Evolutionary conservation across 352 stramenopile genomes (phyloP).

Genomic region (Pythium scleroteichum): DNA sequence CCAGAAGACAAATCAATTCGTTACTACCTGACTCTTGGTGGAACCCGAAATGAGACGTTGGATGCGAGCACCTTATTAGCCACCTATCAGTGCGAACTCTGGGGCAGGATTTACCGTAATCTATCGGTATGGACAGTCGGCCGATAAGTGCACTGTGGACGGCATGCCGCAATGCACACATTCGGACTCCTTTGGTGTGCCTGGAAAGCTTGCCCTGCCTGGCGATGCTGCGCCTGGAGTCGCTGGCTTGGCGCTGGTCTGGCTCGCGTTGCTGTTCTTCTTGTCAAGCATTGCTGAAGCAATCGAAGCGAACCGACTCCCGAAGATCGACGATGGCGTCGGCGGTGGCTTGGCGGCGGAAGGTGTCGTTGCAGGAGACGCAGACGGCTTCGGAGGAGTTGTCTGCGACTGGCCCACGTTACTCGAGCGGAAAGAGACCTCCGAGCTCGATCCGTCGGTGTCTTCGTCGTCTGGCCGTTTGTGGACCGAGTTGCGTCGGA

Average conservation of each 20-base stretch:
- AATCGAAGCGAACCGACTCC: conserved; percentile 63
- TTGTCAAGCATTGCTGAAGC: conserved; percentile 55
- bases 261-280: conserved; percentile 27
- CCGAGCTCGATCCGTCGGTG: conserved; percentile 45
- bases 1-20: too few species aligned
- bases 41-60: too few species aligned
- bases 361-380: conserved; percentile 4
- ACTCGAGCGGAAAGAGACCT: conserved; percentile 35
- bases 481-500: conserved; percentile 31
- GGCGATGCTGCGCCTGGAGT: conserved; percentile 22
- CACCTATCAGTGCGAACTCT: too few species aligned
- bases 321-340: conserved; percentile 36
- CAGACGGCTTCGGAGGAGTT: conserved; percentile 32
- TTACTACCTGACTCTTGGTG: too few species aligned
- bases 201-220: conserved; percentile 29
- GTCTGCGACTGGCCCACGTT: conserved; percentile 21
- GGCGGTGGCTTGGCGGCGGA: conserved; percentile 35
- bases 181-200: conserved; percentile 36
- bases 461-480: conserved; percentile 40
- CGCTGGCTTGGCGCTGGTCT: conserved; percentile 14
- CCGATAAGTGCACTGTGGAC: conserved; percentile 40
- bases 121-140: conserved; percentile 59
- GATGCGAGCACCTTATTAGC: too few species aligned
- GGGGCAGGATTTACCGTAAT: background rate
- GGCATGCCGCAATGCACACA: conserved; percentile 52